Conservation (phyloP, 2,329 filamentous ascomycete species). For the Emergomyces pasteurianus region DNA sequence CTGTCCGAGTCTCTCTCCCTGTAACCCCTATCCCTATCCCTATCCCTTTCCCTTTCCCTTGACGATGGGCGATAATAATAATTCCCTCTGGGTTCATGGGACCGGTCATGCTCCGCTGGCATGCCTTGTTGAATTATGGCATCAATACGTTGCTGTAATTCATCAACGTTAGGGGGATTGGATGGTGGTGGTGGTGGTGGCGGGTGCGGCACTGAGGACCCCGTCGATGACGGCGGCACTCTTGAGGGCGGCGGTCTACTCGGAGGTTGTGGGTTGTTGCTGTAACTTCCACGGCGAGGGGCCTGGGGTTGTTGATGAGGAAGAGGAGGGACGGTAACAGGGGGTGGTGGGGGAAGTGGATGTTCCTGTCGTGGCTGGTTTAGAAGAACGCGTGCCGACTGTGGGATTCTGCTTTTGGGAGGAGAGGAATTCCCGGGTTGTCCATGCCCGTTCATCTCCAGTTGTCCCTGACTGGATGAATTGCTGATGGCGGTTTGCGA, state of each 20-base stretch:
- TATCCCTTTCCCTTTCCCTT: background rate
- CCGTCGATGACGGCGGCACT: background rate
- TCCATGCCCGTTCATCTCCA: background rate
- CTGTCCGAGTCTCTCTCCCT: background rate
- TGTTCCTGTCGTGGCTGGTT: background rate
- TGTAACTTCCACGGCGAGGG: background rate
- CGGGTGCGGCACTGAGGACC: background rate
- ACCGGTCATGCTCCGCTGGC: background rate
- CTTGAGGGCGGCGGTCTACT: background rate
- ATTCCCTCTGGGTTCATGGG: background rate
- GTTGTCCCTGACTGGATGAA: background rate
- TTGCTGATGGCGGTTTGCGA: background rate
- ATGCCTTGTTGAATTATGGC: conserved; percentile 4
- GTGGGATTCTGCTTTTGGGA: background rate
- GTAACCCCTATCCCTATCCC: background rate
- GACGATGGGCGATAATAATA: background rate
- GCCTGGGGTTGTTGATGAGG: background rate
- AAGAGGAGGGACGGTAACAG: background rate
- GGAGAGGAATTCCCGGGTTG: background rate
- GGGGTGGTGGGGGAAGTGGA: conserved; percentile 1
- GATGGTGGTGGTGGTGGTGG: conserved; percentile 2
- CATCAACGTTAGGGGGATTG: background rate
- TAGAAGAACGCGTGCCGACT: background rate
- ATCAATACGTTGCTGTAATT: conserved; percentile 5
- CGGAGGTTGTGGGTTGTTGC: background rate